Evolutionary conservation across 2,329 filamentous ascomycete genomes (phyloP).

Genomic region (Rhinocladiella similis): DNA sequence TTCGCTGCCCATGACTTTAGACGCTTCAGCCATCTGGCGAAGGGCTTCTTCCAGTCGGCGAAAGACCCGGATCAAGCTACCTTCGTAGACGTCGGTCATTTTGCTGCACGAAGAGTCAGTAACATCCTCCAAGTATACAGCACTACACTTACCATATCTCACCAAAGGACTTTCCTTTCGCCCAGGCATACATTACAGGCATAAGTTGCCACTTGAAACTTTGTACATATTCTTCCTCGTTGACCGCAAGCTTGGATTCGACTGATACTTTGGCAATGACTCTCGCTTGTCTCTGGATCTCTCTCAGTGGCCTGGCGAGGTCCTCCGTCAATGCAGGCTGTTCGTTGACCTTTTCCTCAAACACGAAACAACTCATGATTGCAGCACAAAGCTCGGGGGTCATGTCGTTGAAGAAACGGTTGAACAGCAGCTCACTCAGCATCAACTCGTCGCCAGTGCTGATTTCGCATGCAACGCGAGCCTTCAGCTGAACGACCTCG

Average conservation of each 20-base stretch:
- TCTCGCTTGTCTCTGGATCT: conserved; percentile 83
- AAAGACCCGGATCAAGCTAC: conserved; percentile 93
- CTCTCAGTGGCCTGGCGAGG: conserved; percentile 78
- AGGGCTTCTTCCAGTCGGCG: conserved; percentile 90
- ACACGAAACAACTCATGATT: conserved; percentile 90
- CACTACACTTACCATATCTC: conserved; percentile 79
- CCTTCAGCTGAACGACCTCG: conserved; percentile 95
- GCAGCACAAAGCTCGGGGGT: conserved; percentile 84
- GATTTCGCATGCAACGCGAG: conserved; percentile 95
- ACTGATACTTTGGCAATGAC: conserved; percentile 90
- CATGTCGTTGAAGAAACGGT: conserved; percentile 96
- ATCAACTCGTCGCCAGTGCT: conserved; percentile 95
- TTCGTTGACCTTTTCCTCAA: conserved; percentile 91
- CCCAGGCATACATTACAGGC: conserved; percentile 93
- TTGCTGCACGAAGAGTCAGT: conserved; percentile 59
- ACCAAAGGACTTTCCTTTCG: conserved; percentile 83
- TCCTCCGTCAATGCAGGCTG: conserved; percentile 73
- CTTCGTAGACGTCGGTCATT: conserved; percentile 99
- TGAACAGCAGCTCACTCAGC: conserved; percentile 89
- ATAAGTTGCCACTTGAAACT: conserved; percentile 93
- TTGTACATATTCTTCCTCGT: conserved; percentile 89
- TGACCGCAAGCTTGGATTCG: conserved; percentile 90
- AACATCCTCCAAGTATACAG: conserved; percentile 1
- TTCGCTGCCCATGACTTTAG: conserved; percentile 97
- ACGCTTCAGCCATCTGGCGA: conserved; percentile 90